These are phyloP conservation scores for Adansonia digitata DNA, from an alignment of 345 rosid genomes.

Conservation along the genomic window DNA sequence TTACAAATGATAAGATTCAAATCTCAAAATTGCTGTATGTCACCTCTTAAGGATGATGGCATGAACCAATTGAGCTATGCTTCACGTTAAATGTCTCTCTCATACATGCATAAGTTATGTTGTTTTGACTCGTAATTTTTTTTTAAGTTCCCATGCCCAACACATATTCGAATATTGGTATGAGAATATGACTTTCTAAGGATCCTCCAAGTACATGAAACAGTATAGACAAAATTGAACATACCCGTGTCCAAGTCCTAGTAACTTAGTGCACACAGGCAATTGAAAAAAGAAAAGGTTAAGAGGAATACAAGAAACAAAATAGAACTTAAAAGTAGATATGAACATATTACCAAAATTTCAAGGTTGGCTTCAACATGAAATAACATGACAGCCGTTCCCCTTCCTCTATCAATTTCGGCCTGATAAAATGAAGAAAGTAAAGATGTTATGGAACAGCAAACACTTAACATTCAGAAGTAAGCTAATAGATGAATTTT, in stretches of 20 bases:
- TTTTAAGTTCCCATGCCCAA: neutral
- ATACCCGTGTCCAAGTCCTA: neutral
- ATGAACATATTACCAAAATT: slow-evolving; percentile 47
- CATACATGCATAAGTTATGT: neutral
- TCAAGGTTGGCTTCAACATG: slow-evolving; percentile 76
- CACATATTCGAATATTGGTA: neutral
- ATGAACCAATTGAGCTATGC: too few relatives aligned
- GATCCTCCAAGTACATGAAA: neutral
- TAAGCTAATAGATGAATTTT: slow-evolving; percentile 6
- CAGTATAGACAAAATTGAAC: neutral
- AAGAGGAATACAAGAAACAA: neutral
- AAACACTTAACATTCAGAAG: neutral
- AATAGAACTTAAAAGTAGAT: neutral
- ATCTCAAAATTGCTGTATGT: too few relatives aligned
- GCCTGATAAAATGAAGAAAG: slow-evolving; percentile 40
- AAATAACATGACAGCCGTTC: slow-evolving; percentile 88
- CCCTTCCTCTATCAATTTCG: slow-evolving; percentile 87
- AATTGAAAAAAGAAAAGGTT: neutral
- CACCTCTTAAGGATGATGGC: too few relatives aligned
- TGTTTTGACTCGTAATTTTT: neutral
- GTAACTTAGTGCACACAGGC: too few relatives aligned
- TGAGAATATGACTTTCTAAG: neutral
- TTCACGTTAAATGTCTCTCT: neutral
- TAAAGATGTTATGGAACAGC: slow-evolving; percentile 8
- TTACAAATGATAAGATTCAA: too few relatives aligned